Base-by-base conservation (phyloP, 2,329 filamentous ascomycete genomes). In the Botrytis paeoniae region DNA sequence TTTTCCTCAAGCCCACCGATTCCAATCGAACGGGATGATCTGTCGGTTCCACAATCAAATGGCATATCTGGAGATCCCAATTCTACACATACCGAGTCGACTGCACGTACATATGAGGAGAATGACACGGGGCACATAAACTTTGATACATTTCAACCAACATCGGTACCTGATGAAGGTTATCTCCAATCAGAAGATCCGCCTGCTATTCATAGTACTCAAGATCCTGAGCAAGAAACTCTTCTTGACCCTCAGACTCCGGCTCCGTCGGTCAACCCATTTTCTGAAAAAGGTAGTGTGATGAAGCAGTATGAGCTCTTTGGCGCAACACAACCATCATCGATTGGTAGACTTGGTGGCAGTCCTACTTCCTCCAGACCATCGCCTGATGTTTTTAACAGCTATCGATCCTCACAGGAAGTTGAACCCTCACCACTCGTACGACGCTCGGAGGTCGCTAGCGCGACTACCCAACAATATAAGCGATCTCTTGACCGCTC, bases 301-400 rank as follows among this genome's bases (percentile, higher is more conserved):
- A 73, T 81, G 71, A 79, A 79, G 45, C 74, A 65, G 8, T 39
- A 74, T 25, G 78, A 80, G 35, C 72, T 81, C 64, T 81, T 81
- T 73, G 74, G 75, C 41, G 79, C 79, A 4, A 81, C 80, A 4
- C 80, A 81, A 60, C 76, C 78, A 22, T 80, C 79, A 16, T 80
- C 79, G 6, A 71, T 78, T 48, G 76, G 75, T 22, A 75, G 74
- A 16, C 57, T 75, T 69, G 25, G 76, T 32, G 71, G 68, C 20
- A 80, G 77, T 65, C 78, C 78, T 22, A 77, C 76, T 3, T 80
- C 79, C 12, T 77, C 78, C 32, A 74, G 79, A 43, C 80, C 80
- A 43, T 81, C 80, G 16, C 80, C 79, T 7, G 73, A 80, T 62
- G 70, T 76, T 4, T 79, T 76, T 61, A 74, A 77, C 41, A 73